A percentile compares a stretch with the other conserved stretches of the same genome.
Conservation (phyloP, 441 rosid genomes). For the Heliophila coronopifolia region DNA sequence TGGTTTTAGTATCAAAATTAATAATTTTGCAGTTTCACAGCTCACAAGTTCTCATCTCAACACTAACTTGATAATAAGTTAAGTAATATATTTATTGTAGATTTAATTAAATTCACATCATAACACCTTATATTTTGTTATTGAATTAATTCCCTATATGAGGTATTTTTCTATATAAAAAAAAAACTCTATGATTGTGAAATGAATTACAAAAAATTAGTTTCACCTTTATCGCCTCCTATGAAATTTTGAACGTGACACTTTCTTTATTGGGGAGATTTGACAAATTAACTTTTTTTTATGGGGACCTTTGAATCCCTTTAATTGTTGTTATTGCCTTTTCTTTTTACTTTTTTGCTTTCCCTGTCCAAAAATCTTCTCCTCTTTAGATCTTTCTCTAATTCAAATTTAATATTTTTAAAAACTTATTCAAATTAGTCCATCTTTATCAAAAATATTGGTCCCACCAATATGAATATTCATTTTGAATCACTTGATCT, state of each 20-base stretch:
- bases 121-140: neutral
- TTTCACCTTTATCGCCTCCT: conserved; percentile 3
- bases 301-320: conserved; percentile 10
- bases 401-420: conserved; percentile 14
- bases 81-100: neutral
- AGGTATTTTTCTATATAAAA: too few species aligned
- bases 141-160: neutral
- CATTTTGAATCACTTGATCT: too few species aligned
- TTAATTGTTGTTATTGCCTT: conserved; percentile 25
- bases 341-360: neutral
- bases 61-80: neutral
- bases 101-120: neutral
- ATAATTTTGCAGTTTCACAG: too few species aligned
- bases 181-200: too few species aligned
- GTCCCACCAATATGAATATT: too few species aligned
- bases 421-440: conserved; percentile 7
- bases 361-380: conserved; percentile 21
- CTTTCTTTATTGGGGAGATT: neutral
- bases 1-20: too few species aligned
- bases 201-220: too few species aligned
- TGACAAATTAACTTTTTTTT: conserved; percentile 21
- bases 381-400: neutral
- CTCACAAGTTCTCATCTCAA: neutral
- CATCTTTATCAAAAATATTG: neutral
- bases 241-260: conserved; percentile 17